Evolutionary conservation across 306 rosid species (phyloP).

Genomic region (Delonix regia): DNA sequence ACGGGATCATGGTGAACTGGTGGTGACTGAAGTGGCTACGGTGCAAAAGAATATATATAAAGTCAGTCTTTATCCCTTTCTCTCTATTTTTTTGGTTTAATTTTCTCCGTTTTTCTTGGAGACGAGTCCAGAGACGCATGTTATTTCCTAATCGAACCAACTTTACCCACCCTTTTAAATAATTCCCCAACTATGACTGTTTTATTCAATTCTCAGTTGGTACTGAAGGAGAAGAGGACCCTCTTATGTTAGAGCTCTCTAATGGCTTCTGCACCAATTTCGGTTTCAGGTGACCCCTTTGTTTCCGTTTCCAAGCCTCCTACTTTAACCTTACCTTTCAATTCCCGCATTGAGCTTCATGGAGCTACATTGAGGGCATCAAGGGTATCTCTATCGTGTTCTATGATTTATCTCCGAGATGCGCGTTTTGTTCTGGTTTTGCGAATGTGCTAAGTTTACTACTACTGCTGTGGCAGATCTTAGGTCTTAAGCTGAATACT

Average conservation of each 20-base stretch:
- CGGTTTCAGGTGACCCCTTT: slow-evolving; percentile 49
- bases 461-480: slow-evolving; percentile 50
- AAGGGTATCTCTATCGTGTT: slow-evolving; percentile 39
- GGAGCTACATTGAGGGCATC: slow-evolving; percentile 38
- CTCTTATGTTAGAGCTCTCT: slow-evolving; percentile 34
- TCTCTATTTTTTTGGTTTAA: neutral
- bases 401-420: neutral
- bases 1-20: neutral
- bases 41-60: neutral
- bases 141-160: slow-evolving; percentile 50
- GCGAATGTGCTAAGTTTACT: slow-evolving; percentile 24
- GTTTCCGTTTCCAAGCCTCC: slow-evolving; percentile 33
- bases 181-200: slow-evolving; percentile 25
- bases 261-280: slow-evolving; percentile 54
- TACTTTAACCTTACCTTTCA: slow-evolving; percentile 33
- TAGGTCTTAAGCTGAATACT: slow-evolving; percentile 44
- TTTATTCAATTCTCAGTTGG: slow-evolving; percentile 32
- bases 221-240: slow-evolving; percentile 9
- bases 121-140: slow-evolving; percentile 42
- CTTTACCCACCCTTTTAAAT: slow-evolving; percentile 39
- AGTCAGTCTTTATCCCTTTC: too few species aligned
- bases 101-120: slow-evolving; percentile 95
- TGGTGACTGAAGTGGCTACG: slow-evolving; percentile 6
- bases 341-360: slow-evolving; percentile 25
- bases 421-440: slow-evolving; percentile 27